Evolutionary conservation across 1,284 basidiomycete species (phyloP), one percentile per base, ranked within the genome.

Genomic region (Ganoderma resinaceum): DNA sequence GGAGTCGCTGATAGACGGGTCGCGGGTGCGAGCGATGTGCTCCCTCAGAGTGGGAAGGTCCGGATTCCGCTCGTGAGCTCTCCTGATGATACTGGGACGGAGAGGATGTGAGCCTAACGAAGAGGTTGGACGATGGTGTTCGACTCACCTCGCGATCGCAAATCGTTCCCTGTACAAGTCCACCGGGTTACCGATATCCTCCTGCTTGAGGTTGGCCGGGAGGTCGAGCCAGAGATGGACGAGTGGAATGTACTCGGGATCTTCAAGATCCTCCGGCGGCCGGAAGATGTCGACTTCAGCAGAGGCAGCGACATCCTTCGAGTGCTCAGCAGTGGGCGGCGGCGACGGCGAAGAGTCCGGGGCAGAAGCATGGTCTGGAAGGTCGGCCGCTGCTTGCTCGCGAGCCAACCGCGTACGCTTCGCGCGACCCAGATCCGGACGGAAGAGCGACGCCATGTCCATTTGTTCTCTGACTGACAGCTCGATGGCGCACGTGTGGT

Each of bases 141-240:
- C 7, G 60, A 61, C 60, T 12, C 26, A 61, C 60, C 9, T 40
- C 29, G 46, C 33, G n/a, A 61, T 20, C 23, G 29, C 40, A 20
- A n/a, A 26, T 1, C 40, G 40, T 46, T 63, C 62, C 16, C 4
- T 18, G 33, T 53, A 53, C 33, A 55, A 40, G 31, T 52, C 35
- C 1, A 29, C 62, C 11, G 49, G 62, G 37, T 46, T 20, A 12
- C 46, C n/a, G 12, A 63, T 52, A 1, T 53, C 49, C 3, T 65
- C 29, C 52, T 60, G 49, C 23, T 26, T 65, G 58, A 65, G 40
- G 53, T 40, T 26, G n/a, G 23, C 33, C 18, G 33, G 26, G 14
- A 65, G 35, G 4, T 65, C 64, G 52, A 49, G 37, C 64, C 64
- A 65, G 11, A 65, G 57, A 26, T 65, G 43, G 9, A 61, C 64